Evolutionary conservation across 2,329 filamentous ascomycete genomes (phyloP).

Genomic region (Chalaropsis ovoidea): DNA sequence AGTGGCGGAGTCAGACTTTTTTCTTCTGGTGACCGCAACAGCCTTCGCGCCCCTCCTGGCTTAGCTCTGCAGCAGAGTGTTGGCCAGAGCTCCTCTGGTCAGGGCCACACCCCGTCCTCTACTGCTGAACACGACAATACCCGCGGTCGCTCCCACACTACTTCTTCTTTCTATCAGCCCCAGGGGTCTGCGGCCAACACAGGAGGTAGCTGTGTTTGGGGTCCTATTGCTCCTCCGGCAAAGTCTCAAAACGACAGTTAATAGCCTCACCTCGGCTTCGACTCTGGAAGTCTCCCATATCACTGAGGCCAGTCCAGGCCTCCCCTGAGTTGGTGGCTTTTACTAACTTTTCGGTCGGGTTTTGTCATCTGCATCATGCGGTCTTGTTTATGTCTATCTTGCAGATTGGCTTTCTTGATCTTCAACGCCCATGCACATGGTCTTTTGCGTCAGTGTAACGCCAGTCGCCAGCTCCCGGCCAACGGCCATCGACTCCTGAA

Average conservation of each 20-base stretch:
- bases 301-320: not conserved
- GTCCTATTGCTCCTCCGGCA: slow-evolving; percentile 30
- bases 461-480: slow-evolving; percentile 4
- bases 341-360: not conserved
- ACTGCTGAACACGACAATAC: not conserved
- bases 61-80: not conserved
- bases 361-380: not conserved
- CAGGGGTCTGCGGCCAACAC: not conserved
- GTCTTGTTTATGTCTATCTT: not conserved
- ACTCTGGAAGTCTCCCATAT: too few relatives aligned
- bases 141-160: not conserved
- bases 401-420: not conserved
- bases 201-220: slow-evolving; percentile 29
- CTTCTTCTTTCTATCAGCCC: not conserved
- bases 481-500: slow-evolving; percentile 21
- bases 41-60: slow-evolving; percentile 2
- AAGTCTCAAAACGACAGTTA: slow-evolving; percentile 29
- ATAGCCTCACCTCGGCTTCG: too few relatives aligned
- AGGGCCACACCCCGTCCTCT: not conserved
- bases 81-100: not conserved
- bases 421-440: slow-evolving; percentile 13
- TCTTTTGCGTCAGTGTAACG: slow-evolving; percentile 21
- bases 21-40: not conserved
- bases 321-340: not conserved
- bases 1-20: not conserved